Evolutionary conservation across 371 early-diverging fungal genomes (phyloP).

Genomic region (Globomyces sp.): DNA sequence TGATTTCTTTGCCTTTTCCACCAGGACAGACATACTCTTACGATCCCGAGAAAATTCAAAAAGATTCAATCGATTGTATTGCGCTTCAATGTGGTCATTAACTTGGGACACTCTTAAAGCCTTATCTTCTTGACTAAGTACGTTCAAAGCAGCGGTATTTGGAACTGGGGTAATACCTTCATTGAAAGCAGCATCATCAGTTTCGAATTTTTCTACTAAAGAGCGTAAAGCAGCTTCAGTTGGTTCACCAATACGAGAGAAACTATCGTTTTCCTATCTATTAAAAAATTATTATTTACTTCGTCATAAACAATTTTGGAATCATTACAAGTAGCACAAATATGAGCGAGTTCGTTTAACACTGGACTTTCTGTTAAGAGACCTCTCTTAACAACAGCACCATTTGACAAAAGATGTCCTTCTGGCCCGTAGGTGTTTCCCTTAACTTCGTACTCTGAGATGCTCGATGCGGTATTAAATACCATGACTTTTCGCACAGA

Average conservation of each 20-base stretch:
- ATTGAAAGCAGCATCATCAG: slow-evolving; percentile 67
- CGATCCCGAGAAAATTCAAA: slow-evolving; percentile 95
- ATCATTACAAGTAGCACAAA: slow-evolving; percentile 93
- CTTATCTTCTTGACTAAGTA: slow-evolving; percentile 24
- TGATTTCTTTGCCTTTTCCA: slow-evolving; percentile 37
- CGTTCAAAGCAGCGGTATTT: slow-evolving; percentile 25
- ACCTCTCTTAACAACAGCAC: slow-evolving; percentile 39
- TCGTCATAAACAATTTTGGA: slow-evolving; percentile 77
- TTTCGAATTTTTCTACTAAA: slow-evolving; percentile 89
- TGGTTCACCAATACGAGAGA: slow-evolving; percentile 90
- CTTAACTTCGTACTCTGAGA: slow-evolving; percentile 68
- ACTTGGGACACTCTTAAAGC: slow-evolving; percentile 27
- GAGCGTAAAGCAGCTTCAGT: slow-evolving; percentile 97
- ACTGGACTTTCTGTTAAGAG: slow-evolving; percentile 53
- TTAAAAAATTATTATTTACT: slow-evolving; percentile 8
- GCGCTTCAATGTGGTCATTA: slow-evolving; percentile 52
- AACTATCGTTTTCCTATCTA: slow-evolving; percentile 39
- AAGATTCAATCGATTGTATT: slow-evolving; percentile 61
- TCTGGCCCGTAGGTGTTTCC: slow-evolving; percentile 85
- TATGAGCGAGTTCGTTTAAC: slow-evolving; percentile 70
- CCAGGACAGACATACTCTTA: slow-evolving; percentile 94
- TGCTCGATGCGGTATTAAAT: slow-evolving; percentile 13
- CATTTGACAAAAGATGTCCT: slow-evolving; percentile 63
- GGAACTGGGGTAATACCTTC: slow-evolving; percentile 32
- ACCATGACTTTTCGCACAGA: slow-evolving; percentile 64